Base-by-base conservation (phyloP, 2,329 filamentous ascomycete species). In the Lachnellula occidentalis region DNA sequence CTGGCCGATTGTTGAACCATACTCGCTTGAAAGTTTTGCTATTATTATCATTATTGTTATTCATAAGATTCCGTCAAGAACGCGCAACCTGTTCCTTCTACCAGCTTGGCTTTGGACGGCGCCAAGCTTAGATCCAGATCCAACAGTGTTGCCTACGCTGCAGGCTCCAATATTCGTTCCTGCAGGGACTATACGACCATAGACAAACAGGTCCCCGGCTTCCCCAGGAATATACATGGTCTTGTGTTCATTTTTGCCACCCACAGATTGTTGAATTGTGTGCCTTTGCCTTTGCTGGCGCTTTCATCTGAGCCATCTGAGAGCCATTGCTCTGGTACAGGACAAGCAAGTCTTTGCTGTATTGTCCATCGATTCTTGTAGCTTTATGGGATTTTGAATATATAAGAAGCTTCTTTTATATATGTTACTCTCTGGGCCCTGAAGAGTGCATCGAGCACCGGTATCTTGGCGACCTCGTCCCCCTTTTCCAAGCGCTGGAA, bases 161-260 rank as follows among this genome's bases (percentile, higher is more conserved):
- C 54, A 64, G 62, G 62, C 61, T 63, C 43, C 62, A 42, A 63
- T 50, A 43, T 55, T 56, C 52, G 57, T 55, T 55, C 58, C 61
- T 62, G 54, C 59, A 61, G 58, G 49, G 51, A 54, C 46, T 46
- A n/a, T 21, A 17, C n/a, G 21, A 46, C 27, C 27, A 12, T 48
- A 41, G 52, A 51, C 45, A 41, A 27, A 17, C 49, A 45, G 14
- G 21, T 31, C 53, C 53, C 34, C 54, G 46, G 36, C 22, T 55
- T 58, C 48, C 51, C 51, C 59, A 49, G 42, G 27, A 48, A 43
- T 48, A 43, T 45, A 42, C 54, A 48, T 55, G 55, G 24, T 53
- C 53, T 57, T 54, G 34, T 57, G 48, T 48, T 36, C 50, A 56
- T 45, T 50, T 21, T 49, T 47, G 39, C 48, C 34, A 43, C 31